Base-by-base conservation (phyloP, 1,284 basidiomycete genomes). In the Kwoniella shivajii region DNA sequence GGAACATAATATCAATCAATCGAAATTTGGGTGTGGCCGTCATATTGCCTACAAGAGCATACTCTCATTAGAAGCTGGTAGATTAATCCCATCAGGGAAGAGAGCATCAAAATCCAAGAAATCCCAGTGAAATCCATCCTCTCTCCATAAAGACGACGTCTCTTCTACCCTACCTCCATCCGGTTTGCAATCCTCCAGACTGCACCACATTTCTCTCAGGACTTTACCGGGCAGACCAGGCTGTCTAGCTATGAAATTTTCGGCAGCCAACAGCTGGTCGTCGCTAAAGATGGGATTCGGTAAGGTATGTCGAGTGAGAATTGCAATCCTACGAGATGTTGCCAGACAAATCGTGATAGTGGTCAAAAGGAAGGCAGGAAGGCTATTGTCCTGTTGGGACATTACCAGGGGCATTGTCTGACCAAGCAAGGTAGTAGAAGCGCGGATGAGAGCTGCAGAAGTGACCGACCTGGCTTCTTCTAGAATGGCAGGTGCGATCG, bases 161-260 rank as follows among this genome's bases (percentile, higher is more conserved):
- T n/a, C n/a, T n/a, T 18, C 14, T 11, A 11, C 20, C 37, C n/a
- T n/a, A n/a, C n/a, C n/a, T n/a, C n/a, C 39, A 22, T 42, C 27
- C 22, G 36, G 36, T 22, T 18, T 24, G n/a, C 47, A 27, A 18
- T 47, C n/a, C 22, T 24, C 22, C 22, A 54, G 26, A 24, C 37
- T 22, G n/a, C 24, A 22, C 52, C 52, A 54, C 41, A 47, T 47
- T 26, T 48, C 45, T 13, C 31, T 46, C 26, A 54, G 14, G 4
- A 46, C 34, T n/a, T 39, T 54, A 2, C 52, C 37, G 2, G 45
- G 44, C 11, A 47, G 27, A 30, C 45, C 45, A 6, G 42, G 41
- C 37, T 47, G 18, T 31, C 27, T 41, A 7, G 22, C 52, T 20
- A 47, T 22, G 16, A 47, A 46, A 16, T 36, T 34, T 22, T 54